Percentiles rank a stretch among this genome's conserved stretches.
Conservation (phyloP, 805 yeast species). For the Pichia exigua region DNA sequence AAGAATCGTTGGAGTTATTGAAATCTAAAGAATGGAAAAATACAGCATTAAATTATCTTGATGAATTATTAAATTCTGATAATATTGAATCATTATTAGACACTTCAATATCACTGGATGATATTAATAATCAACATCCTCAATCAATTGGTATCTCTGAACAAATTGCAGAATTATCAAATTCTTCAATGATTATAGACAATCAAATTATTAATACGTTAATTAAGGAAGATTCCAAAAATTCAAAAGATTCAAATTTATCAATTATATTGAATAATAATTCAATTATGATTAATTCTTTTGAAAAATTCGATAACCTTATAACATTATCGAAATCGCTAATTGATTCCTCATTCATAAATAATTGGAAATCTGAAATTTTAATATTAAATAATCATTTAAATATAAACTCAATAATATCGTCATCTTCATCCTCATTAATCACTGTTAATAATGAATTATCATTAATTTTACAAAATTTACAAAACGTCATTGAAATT, state of each 20-base stretch:
- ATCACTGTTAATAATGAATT: neutral
- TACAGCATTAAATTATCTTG: constrained; percentile 28
- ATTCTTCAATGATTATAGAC: constrained; percentile 4
- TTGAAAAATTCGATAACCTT: constrained; percentile 1
- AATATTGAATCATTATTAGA: constrained; percentile 30
- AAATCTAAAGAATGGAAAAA: constrained; percentile 29
- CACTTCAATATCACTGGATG: constrained; percentile 16
- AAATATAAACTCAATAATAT: neutral
- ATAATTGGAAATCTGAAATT: neutral
- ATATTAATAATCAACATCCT: neutral
- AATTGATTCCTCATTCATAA: neutral
- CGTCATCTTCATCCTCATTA: neutral
- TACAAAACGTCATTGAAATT: constrained; percentile 68
- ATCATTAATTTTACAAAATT: constrained; percentile 44
- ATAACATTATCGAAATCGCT: neutral
- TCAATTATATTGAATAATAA: constrained; percentile 35
- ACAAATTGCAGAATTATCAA: constrained; percentile 63
- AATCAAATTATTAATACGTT: neutral
- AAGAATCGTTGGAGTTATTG: constrained; percentile 18
- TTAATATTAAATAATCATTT: neutral
- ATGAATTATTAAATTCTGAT: constrained; percentile 36
- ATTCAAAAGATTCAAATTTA: constrained; percentile 19
- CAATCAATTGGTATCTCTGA: constrained; percentile 26
- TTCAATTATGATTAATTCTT: constrained; percentile 1
- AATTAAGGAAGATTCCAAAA: neutral